Base-by-base conservation (phyloP, 495 filamentous ascomycete species). In the Trichoderma erinaceum region DNA sequence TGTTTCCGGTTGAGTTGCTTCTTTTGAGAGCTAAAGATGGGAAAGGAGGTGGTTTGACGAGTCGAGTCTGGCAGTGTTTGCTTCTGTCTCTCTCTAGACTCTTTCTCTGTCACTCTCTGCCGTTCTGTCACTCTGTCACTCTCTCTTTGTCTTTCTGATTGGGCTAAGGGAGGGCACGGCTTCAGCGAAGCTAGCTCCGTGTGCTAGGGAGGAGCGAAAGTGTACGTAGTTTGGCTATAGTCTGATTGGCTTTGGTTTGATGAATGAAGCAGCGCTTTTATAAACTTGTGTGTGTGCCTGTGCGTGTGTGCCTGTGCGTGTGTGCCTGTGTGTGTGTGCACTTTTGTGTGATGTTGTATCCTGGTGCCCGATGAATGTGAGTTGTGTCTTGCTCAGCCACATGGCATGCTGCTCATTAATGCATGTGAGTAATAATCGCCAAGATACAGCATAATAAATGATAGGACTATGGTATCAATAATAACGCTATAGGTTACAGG, bases 201-300 rank as follows among this genome's bases (percentile, higher is more conserved):
- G 56, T 61, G 4, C 27, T 29, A 1, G n/a, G 56, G 56, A 29
- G 10, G 25, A 7, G 56, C 35, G 8, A 38, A 38, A 16, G 13
- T 10, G 25, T 61, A 32, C 27, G 56, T 32, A 61, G 56, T 61
- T 61, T 61, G 56, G 56, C 56, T 38, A 61, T 61, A 61, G 56
- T 61, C 8, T 7, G 35, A 38, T 38, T 10, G 35, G 56, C 56
- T n/a, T 56, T 56, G 50, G 50, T 61, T 61, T 27, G 56, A 29
- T 61, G 56, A 61, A 61, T 61, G 56, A 61, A 61, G 56, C 50
- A 56, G 50, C 56, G 56, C 56, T 61, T 61, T 61, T 23, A 61
- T 23, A 61, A 32, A 18, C 25, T 32, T 56, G 18, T 56, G n/a
- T 56, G 7, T 56, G 10, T 56, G 18, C 27, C 21, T n/a, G 1